Evolutionary conservation across 1,284 basidiomycete genomes (phyloP).

Genomic region (Moniliella sp.): DNA sequence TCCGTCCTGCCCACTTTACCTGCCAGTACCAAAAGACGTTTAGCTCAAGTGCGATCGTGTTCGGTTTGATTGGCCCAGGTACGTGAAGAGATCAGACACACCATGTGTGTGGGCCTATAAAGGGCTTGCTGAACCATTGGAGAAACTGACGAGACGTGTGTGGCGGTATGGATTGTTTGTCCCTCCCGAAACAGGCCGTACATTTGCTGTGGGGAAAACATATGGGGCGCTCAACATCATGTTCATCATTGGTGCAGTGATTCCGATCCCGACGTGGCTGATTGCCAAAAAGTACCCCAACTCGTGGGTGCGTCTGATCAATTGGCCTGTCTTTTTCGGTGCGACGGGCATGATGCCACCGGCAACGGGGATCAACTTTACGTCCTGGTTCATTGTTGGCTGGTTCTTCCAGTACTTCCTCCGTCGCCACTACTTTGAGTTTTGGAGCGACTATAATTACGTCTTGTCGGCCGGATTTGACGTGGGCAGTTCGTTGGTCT

Average conservation of each 20-base stretch:
- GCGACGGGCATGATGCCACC: constrained; percentile 22
- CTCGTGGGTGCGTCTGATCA: constrained; percentile 28
- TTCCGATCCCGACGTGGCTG: constrained; percentile 15
- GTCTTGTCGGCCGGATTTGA: constrained; percentile 33
- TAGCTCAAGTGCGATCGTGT: constrained; percentile 11
- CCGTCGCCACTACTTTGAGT: constrained; percentile 18
- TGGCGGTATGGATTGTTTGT: constrained; percentile 34
- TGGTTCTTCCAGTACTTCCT: constrained; percentile 34
- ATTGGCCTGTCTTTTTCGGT: constrained; percentile 19
- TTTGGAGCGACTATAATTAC: constrained; percentile 36
- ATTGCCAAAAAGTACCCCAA: constrained; percentile 6
- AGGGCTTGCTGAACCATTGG: neutral
- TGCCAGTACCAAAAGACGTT: no score
- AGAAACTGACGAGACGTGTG: neutral
- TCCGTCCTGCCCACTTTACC: constrained; percentile 22
- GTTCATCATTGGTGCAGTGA: constrained; percentile 14
- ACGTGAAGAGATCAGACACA: no score
- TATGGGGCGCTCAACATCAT: constrained; percentile 17
- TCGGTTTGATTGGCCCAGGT: no score
- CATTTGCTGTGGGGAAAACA: constrained; percentile 8
- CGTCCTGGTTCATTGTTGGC: constrained; percentile 37
- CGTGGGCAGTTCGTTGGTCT: constrained; percentile 32
- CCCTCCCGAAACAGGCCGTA: constrained; percentile 36
- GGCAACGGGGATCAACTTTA: constrained; percentile 28
- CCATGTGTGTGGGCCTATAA: constrained; percentile 6